phyloP scores from a whole-genome alignment of 164 flowering plant genomes.

The Liquidambar formosana region DNA sequence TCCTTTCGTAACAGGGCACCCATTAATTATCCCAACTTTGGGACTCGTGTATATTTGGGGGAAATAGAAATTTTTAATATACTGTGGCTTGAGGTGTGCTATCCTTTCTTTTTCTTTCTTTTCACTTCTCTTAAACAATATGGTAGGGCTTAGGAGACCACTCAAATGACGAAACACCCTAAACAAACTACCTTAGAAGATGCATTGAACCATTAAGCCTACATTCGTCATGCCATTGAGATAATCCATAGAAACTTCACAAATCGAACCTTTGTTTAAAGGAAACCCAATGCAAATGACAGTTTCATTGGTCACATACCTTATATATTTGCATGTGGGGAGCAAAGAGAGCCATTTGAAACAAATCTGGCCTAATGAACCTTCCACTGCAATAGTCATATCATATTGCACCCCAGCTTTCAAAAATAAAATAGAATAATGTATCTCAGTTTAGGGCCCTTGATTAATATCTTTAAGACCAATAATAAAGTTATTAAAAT shows the following conservation, averaged over 20 bases:
- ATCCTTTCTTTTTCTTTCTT: background rate
- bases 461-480: background rate
- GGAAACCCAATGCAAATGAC: background rate
- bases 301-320: background rate
- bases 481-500: background rate
- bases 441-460: slow-evolving; percentile 13
- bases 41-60: slow-evolving; percentile 27
- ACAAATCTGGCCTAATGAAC: slow-evolving; percentile 3
- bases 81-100: slow-evolving; percentile 11
- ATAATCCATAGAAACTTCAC: background rate
- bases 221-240: background rate
- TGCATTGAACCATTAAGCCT: background rate
- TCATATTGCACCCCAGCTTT: slow-evolving; percentile 4
- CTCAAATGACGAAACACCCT: background rate
- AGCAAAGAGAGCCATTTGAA: slow-evolving; percentile 5
- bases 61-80: slow-evolving; percentile 31
- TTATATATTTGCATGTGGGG: slow-evolving; percentile 21
- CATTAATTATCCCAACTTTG: slow-evolving; percentile 25
- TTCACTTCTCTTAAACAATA: background rate
- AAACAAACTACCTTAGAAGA: background rate
- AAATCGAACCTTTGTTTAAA: too few relatives aligned
- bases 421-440: background rate
- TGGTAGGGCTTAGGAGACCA: slow-evolving; percentile 1
- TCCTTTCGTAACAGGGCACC: slow-evolving; percentile 21
- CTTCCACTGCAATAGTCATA: background rate